Evolutionary conservation across 345 rosid species (phyloP).

Genomic region (Aquilaria yunnanensis): DNA sequence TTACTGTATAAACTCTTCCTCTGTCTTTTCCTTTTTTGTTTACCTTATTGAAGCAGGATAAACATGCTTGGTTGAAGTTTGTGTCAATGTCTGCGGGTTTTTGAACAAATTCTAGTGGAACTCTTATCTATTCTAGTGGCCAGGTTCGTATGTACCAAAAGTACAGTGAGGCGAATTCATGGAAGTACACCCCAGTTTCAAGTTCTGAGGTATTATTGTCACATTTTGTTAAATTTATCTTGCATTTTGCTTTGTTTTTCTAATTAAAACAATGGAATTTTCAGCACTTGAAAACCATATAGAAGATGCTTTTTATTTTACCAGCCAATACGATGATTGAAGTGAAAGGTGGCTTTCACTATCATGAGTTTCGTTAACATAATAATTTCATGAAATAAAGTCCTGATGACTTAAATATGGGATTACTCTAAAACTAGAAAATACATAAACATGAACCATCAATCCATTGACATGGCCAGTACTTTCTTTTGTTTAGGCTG

Average conservation of each 20-base stretch:
- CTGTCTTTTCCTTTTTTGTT: conserved; percentile 8
- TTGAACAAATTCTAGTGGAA: conserved; percentile 12
- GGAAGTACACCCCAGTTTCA: conserved; percentile 57
- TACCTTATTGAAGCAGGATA: neutral
- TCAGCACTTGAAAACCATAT: too few relatives aligned
- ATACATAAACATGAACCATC: too few relatives aligned
- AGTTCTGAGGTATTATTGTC: conserved; percentile 59
- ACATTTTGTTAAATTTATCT: too few relatives aligned
- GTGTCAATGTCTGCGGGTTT: neutral
- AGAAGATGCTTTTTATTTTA: too few relatives aligned
- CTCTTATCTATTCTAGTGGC: conserved; percentile 13
- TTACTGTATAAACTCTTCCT: conserved; percentile 9
- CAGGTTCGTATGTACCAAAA: conserved; percentile 90
- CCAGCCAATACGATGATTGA: too few relatives aligned
- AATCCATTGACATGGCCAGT: neutral
- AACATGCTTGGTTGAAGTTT: neutral
- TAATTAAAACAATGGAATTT: too few relatives aligned
- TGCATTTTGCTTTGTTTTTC: too few relatives aligned
- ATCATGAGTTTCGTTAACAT: too few relatives aligned
- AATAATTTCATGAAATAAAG: too few relatives aligned
- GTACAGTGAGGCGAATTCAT: conserved; percentile 80
- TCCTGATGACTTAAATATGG: too few relatives aligned
- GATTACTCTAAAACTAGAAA: too few relatives aligned
- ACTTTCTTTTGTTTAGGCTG: conserved; percentile 51
- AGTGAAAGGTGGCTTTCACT: too few relatives aligned